Conservation (phyloP, 495 filamentous ascomycete genomes). For the Talaromyces stipitatus region DNA sequence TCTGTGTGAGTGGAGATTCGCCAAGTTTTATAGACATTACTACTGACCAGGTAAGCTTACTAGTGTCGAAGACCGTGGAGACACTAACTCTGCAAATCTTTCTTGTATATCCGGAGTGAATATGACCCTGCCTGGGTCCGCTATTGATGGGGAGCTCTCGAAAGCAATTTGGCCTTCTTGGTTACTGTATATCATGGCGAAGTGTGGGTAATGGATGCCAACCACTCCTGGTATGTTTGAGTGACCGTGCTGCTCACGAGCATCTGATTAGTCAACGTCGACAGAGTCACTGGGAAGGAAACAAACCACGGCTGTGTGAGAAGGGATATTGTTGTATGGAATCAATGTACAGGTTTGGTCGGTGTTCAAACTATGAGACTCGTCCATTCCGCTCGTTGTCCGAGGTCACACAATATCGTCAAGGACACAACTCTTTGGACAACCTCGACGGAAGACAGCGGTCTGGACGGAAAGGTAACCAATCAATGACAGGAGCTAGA, state of each 20-base stretch:
- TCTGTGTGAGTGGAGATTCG: neutral
- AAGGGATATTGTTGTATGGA: conserved; percentile 1
- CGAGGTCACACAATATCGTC: neutral
- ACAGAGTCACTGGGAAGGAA: neutral
- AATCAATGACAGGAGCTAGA: neutral
- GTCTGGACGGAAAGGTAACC: neutral
- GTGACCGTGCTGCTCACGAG: conserved; percentile 4
- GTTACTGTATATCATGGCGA: conserved; percentile 33
- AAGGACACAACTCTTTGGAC: neutral
- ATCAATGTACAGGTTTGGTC: conserved; percentile 1
- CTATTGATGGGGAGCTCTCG: conserved; percentile 27
- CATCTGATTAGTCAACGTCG: conserved; percentile 12
- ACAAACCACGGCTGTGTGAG: conserved; percentile 5
- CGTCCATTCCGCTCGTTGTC: neutral
- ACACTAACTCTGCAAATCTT: conserved; percentile 25
- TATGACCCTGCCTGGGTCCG: conserved; percentile 25
- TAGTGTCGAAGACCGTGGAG: conserved; percentile 10
- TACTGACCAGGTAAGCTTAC: conserved; percentile 1
- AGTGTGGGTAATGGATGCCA: conserved; percentile 27
- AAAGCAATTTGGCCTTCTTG: conserved; percentile 27
- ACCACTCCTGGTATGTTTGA: conserved; percentile 5
- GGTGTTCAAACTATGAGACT: conserved; percentile 1
- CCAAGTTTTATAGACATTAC: neutral
- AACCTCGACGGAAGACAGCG: neutral
- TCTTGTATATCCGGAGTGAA: conserved; percentile 34